phyloP scores from a whole-genome alignment of 495 filamentous ascomycete genomes.

The Pseudevernia furfuracea region DNA sequence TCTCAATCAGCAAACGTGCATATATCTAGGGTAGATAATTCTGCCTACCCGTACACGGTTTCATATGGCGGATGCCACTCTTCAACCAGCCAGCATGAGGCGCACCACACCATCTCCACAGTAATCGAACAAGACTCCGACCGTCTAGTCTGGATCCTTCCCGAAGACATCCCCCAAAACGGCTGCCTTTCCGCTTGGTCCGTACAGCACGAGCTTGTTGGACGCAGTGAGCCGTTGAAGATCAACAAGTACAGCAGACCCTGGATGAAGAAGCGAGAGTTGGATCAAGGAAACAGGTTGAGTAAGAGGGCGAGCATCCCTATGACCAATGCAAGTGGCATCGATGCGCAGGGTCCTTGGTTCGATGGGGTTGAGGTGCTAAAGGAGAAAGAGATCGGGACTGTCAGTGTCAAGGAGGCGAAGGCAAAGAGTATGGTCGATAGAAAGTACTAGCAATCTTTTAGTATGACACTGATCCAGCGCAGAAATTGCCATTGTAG shows the following conservation, averaged over 20 bases:
- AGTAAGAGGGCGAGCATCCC: constrained; percentile 30
- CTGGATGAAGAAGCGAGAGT: constrained; percentile 27
- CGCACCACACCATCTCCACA: background rate
- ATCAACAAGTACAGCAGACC: constrained; percentile 25
- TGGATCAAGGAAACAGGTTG: constrained; percentile 26
- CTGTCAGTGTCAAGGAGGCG: background rate
- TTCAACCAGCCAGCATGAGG: constrained; percentile 1
- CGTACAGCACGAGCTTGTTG: constrained; percentile 32
- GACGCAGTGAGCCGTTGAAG: constrained; percentile 38
- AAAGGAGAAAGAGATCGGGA: constrained; percentile 38
- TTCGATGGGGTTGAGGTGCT: constrained; percentile 61
- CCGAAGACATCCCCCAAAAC: constrained; percentile 33
- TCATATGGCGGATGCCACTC: background rate
- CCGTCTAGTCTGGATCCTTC: constrained; percentile 47
- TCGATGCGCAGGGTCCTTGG: constrained; percentile 59
- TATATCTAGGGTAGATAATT: background rate
- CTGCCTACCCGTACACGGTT: background rate
- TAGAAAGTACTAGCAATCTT: background rate
- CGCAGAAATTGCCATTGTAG: constrained; percentile 50
- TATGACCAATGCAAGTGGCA: constrained; percentile 42
- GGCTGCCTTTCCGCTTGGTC: constrained; percentile 51
- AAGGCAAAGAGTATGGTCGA: background rate
- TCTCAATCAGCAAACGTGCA: background rate
- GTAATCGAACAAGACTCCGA: constrained; percentile 2
- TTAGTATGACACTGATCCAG: background rate